These are phyloP conservation scores for Drechslera avenae DNA, from an alignment of 2,329 filamentous ascomycete genomes.

Conservation along the genomic window DNA sequence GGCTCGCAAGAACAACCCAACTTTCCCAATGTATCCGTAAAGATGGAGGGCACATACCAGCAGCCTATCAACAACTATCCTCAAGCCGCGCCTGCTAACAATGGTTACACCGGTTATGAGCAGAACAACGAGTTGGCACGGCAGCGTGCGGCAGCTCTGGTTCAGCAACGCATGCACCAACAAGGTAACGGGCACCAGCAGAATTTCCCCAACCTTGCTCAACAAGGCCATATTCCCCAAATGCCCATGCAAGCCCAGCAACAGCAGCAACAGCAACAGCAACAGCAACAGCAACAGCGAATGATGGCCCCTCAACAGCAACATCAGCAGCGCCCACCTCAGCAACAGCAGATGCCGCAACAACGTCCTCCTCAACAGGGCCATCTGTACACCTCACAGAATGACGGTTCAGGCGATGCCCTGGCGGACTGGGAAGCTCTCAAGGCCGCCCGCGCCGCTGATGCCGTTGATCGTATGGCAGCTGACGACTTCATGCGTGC, in stretches of 20 bases:
- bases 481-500: conserved; percentile 72
- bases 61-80: conserved; percentile 37
- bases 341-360: conserved; percentile 36
- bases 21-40: conserved; percentile 53
- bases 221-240: conserved; percentile 32
- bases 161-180: conserved; percentile 47
- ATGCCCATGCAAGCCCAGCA: conserved; percentile 37
- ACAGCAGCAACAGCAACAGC: conserved; percentile 35
- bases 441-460: conserved; percentile 63
- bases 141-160: conserved; percentile 58
- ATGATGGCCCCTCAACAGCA: conserved; percentile 27
- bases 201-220: conserved; percentile 25
- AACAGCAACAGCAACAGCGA: conserved; percentile 35
- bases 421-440: conserved; percentile 63
- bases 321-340: conserved; percentile 34
- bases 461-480: conserved; percentile 57
- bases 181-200: conserved; percentile 33
- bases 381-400: conserved; percentile 62
- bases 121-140: conserved; percentile 56
- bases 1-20: conserved; percentile 37
- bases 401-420: conserved; percentile 74
- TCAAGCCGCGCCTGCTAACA: conserved; percentile 39
- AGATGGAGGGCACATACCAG: conserved; percentile 54
- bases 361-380: conserved; percentile 32
- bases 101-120: conserved; percentile 37